These are phyloP conservation scores for Microsporum audouinii DNA, from an alignment of 2,329 filamentous ascomycete species.

Conservation along the genomic window DNA sequence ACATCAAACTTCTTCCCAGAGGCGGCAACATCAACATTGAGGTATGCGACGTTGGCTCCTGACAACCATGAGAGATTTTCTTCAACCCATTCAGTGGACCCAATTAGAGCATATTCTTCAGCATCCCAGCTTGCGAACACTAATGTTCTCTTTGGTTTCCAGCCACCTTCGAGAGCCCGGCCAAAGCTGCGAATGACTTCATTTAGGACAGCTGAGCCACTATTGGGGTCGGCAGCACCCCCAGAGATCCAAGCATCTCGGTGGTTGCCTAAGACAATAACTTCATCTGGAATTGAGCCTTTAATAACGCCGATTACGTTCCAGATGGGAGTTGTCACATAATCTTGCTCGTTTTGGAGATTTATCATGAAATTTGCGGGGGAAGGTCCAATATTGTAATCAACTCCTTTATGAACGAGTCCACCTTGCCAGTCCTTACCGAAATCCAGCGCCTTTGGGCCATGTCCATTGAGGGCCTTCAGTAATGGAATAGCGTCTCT, in stretches of 20 bases:
- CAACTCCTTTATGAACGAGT: conserved; percentile 64
- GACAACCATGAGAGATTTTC: conserved; percentile 74
- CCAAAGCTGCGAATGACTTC: conserved; percentile 69
- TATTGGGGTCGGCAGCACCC: conserved; percentile 74
- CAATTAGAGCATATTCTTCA: conserved; percentile 75
- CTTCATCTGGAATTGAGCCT: conserved; percentile 71
- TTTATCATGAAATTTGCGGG: conserved; percentile 61
- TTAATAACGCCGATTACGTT: conserved; percentile 89
- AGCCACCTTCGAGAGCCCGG: conserved; percentile 57
- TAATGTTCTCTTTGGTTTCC: conserved; percentile 79
- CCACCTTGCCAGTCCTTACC: conserved; percentile 63
- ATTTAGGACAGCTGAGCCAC: conserved; percentile 65
- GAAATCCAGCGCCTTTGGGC: conserved; percentile 63
- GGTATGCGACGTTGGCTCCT: conserved; percentile 61
- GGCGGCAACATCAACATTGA: conserved; percentile 73
- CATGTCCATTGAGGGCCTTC: conserved; percentile 81
- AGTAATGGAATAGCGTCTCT: conserved; percentile 74
- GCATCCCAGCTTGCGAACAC: conserved; percentile 81
- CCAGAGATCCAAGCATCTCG: conserved; percentile 82
- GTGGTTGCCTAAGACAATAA: conserved; percentile 84
- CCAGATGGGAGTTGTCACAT: conserved; percentile 73
- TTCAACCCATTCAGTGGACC: conserved; percentile 87
- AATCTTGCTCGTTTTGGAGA: conserved; percentile 67
- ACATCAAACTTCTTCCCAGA: conserved; percentile 52
- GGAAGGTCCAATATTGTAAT: conserved; percentile 77